Conservation (phyloP, 2,329 filamentous ascomycete species). For the Claviceps sp. region DNA sequence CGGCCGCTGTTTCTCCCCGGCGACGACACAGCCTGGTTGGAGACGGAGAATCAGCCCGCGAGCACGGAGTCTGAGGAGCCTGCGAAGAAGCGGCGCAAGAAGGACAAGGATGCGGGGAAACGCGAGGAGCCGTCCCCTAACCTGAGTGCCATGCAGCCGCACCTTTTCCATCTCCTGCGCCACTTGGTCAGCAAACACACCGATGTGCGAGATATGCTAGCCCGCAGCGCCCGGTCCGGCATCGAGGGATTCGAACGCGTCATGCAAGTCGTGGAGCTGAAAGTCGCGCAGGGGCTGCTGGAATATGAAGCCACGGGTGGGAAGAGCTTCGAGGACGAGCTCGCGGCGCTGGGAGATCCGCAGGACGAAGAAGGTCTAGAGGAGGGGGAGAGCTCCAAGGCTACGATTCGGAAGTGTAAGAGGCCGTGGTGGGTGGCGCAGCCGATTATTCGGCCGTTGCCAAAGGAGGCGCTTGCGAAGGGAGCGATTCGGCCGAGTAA, state of each 20-base stretch:
- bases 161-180: slow-evolving; percentile 83
- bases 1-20: slow-evolving; percentile 61
- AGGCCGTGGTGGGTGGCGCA: slow-evolving; percentile 86
- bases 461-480: slow-evolving; percentile 74
- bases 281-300: slow-evolving; percentile 56
- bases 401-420: slow-evolving; percentile 58
- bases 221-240: slow-evolving; percentile 52
- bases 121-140: slow-evolving; percentile 41
- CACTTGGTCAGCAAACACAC: slow-evolving; percentile 70
- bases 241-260: slow-evolving; percentile 67
- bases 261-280: slow-evolving; percentile 59
- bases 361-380: slow-evolving; percentile 22
- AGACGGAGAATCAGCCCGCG: slow-evolving; percentile 14
- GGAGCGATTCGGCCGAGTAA: slow-evolving; percentile 64
- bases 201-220: slow-evolving; percentile 74
- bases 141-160: slow-evolving; percentile 70
- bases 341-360: slow-evolving; percentile 11
- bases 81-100: slow-evolving; percentile 38
- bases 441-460: slow-evolving; percentile 72
- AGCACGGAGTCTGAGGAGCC: slow-evolving; percentile 30
- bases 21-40: slow-evolving; percentile 34
- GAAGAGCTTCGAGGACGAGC: slow-evolving; percentile 31
- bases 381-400: slow-evolving; percentile 46
- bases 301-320: slow-evolving; percentile 47
- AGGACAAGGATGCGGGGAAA: slow-evolving; percentile 17